Evolutionary conservation across 441 rosid genomes (phyloP), one percentile per base, ranked within the genome.

Genomic region (Aquilaria agallochum): DNA sequence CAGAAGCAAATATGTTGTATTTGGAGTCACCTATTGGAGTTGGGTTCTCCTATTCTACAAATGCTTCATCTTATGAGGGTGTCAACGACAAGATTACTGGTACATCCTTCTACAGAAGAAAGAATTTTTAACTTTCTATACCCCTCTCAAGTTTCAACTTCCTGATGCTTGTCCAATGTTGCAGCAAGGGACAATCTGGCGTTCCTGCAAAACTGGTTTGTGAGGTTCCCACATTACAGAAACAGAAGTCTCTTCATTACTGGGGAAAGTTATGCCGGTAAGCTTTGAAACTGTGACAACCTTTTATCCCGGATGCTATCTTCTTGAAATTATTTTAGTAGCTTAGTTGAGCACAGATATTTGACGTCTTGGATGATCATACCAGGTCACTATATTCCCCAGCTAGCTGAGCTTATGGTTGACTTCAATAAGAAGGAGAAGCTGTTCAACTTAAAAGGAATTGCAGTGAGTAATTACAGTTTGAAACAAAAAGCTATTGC

Each of bases 201-300:
- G 15, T 81, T 83, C 76, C 72, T 83, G 20, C 66, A 68, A 31
- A 64, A 32, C 10, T 80, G 89, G 89, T 70, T 66, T 33, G 6
- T 40, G 6, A 59, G 74, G 62, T 83, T 83, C 53, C 80, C 86
- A 0, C 67, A 69, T 50, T 81, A 76, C 70, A 72, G 60, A 58
- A 55, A 56, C 44, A 70, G 78, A 58, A 80, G 73, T 61, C 68
- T 83, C 57, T 81, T 73, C 61, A 68, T 83, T 50, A 56, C 84
- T 1, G 89, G 89, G 11, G 89, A 83, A 62, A 81, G 86, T 62
- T 83, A 81, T 66, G 84, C 69, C 66, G 89, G 89, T 80, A 80
- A 33, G 42, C 7, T 20, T 20, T 20, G 27, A 20, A 20, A 20
- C 27, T 20, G 27, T 20, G 27, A 4, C 7, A 36, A 2, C 6